Evolutionary conservation across 352 stramenopile genomes (phyloP).

Genomic region (Phytophthora colocasiae): DNA sequence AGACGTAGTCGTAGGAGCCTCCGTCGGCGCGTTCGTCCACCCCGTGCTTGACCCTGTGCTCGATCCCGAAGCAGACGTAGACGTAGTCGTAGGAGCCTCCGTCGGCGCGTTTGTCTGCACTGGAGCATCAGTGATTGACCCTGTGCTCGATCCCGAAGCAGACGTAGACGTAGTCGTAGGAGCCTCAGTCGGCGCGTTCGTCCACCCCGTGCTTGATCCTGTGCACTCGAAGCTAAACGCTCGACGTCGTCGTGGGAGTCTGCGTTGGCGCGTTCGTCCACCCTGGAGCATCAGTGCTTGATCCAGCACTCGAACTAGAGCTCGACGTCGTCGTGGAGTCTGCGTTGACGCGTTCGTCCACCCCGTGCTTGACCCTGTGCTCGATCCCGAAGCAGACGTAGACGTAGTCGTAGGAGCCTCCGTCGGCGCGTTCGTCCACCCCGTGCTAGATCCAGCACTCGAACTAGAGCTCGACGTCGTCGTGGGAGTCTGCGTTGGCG

Average conservation of each 20-base stretch:
- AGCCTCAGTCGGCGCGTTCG: conserved; percentile 2
- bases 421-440: not conserved
- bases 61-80: not conserved
- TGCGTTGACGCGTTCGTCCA: no score
- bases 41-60: not conserved
- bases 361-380: not conserved
- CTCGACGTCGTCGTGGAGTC: no score
- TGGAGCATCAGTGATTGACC: not conserved
- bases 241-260: not conserved
- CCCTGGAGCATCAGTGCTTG: not conserved
- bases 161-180: conserved; percentile 4
- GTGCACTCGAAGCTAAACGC: no score
- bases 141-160: not conserved
- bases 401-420: not conserved
- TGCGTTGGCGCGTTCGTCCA: not conserved
- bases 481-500: conserved; percentile 7
- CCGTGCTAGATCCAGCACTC: not conserved
- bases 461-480: not conserved
- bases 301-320: not conserved
- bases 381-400: no score
- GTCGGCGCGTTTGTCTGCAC: not conserved
- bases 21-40: conserved; percentile 6
- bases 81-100: not conserved
- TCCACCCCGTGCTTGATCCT: not conserved
- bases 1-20: conserved; percentile 6